A percentile compares a stretch with the other conserved stretches of the same genome.
Conservation (phyloP, 306 rosid genomes). For the Pterocarpus macrocarpus region DNA sequence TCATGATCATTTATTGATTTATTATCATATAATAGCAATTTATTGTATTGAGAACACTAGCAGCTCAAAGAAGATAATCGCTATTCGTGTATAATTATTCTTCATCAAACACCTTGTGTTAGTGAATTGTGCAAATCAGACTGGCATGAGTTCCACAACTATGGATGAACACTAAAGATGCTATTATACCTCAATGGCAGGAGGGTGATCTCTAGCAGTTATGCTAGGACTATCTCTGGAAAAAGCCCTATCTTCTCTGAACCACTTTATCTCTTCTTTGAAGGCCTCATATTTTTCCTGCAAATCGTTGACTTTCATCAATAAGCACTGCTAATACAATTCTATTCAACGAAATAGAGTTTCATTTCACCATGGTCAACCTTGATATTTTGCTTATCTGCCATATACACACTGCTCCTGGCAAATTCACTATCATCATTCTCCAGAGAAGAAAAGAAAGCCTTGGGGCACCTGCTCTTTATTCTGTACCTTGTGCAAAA, state of each 20-base stretch:
- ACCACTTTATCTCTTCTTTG: conserved; percentile 32
- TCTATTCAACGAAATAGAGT: neutral
- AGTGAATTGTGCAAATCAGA: too few relatives aligned
- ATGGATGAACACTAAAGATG: neutral
- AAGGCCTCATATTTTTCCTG: conserved; percentile 54
- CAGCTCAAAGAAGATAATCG: too few relatives aligned
- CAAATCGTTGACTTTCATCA: conserved; percentile 35
- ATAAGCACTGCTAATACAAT: neutral
- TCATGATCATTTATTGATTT: neutral
- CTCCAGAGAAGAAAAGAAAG: conserved; percentile 58
- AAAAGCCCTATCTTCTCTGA: conserved; percentile 22
- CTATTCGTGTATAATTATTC: too few relatives aligned
- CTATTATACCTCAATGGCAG: conserved; percentile 61
- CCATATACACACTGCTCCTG: conserved; percentile 44
- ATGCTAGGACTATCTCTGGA: conserved; percentile 25
- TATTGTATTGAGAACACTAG: too few relatives aligned
- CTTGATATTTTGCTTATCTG: conserved; percentile 54
- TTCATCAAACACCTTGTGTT: too few relatives aligned
- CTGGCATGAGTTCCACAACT: too few relatives aligned
- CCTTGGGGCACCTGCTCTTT: conserved; percentile 64
- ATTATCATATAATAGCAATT: neutral
- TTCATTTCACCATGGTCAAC: conserved; percentile 30
- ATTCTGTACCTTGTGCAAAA: conserved; percentile 64
- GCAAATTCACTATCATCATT: conserved; percentile 43
- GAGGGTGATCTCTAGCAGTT: conserved; percentile 50